Percentiles rank a stretch among this genome's conserved stretches.
phyloP scores from a whole-genome alignment of 1,284 basidiomycete genomes.

The Irpex rosettiformis region DNA sequence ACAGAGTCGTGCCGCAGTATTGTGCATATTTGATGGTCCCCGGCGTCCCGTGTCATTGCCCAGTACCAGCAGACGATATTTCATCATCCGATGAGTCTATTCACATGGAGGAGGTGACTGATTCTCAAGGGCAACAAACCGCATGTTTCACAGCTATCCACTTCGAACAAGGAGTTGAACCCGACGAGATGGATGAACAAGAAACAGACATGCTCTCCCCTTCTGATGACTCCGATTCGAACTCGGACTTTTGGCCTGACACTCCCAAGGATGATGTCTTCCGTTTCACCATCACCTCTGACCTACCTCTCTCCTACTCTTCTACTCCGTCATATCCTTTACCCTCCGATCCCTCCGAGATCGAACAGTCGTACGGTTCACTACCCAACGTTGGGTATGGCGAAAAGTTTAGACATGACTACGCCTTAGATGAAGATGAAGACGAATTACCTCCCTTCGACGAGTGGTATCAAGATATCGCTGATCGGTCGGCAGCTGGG shows the following conservation, averaged over 20 bases:
- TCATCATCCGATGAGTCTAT: conserved; percentile 1
- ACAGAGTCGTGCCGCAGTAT: conserved; percentile 17
- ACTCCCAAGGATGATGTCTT: not conserved
- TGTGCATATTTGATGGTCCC: conserved; percentile 18
- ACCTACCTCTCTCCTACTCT: not conserved
- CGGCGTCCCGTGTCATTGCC: conserved; percentile 1
- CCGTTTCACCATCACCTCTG: not conserved
- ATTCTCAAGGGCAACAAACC: too few species aligned
- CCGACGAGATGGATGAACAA: not conserved
- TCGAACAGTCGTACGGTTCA: too few species aligned
- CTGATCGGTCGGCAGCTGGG: conserved; percentile 11
- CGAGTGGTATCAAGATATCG: conserved; percentile 24
- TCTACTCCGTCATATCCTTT: too few species aligned
- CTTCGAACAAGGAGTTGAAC: not conserved
- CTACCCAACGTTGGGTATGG: too few species aligned
- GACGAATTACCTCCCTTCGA: conserved; percentile 25
- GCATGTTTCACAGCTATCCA: not conserved
- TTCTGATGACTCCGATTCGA: not conserved
- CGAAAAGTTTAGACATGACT: not conserved
- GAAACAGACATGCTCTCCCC: not conserved
- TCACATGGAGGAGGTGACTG: too few species aligned
- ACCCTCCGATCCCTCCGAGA: too few species aligned
- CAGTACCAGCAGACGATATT: not conserved
- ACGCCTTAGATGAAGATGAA: conserved; percentile 13
- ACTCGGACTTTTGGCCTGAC: not conserved